Evolutionary conservation across 352 stramenopile genomes (phyloP).

Genomic region (Pythium periplocum): DNA sequence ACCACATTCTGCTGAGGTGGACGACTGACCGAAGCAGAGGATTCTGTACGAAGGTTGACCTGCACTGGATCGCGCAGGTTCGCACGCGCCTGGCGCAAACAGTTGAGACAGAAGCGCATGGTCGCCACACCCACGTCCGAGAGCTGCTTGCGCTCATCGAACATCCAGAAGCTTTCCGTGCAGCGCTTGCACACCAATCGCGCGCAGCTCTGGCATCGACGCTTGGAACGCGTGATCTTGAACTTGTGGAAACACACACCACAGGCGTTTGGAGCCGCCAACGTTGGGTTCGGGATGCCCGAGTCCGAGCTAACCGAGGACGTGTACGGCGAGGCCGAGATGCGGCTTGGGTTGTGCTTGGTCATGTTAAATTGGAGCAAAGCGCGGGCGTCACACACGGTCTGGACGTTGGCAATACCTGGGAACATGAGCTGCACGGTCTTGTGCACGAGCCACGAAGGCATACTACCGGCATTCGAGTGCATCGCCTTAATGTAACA

Average conservation of each 20-base stretch:
- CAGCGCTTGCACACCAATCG: conserved; percentile 28
- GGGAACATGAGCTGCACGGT: conserved; percentile 32
- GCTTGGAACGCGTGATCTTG: conserved; percentile 30
- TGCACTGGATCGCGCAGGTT: background rate
- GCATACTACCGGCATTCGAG: conserved; percentile 27
- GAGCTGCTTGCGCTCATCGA: conserved; percentile 28
- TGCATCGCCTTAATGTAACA: conserved; percentile 28
- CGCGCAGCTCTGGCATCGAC: conserved; percentile 22
- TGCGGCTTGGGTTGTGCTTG: conserved; percentile 9
- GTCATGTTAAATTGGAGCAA: conserved; percentile 20
- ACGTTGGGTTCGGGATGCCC: background rate
- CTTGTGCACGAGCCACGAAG: conserved; percentile 28
- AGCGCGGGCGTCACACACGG: conserved; percentile 23
- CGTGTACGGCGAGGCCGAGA: background rate
- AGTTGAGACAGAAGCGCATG: conserved; percentile 34
- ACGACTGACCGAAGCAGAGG: too few species aligned
- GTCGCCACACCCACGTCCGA: conserved; percentile 20
- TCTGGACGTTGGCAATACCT: conserved; percentile 29
- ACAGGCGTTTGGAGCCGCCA: conserved; percentile 17
- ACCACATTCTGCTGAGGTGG: too few species aligned
- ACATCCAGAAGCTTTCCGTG: conserved; percentile 25
- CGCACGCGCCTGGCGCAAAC: conserved; percentile 19
- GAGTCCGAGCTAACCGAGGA: conserved; percentile 7
- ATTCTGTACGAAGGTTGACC: too few species aligned
- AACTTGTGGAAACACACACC: conserved; percentile 34